Base-by-base conservation (phyloP, 306 rosid genomes). In the Vachellia pachyceras region DNA sequence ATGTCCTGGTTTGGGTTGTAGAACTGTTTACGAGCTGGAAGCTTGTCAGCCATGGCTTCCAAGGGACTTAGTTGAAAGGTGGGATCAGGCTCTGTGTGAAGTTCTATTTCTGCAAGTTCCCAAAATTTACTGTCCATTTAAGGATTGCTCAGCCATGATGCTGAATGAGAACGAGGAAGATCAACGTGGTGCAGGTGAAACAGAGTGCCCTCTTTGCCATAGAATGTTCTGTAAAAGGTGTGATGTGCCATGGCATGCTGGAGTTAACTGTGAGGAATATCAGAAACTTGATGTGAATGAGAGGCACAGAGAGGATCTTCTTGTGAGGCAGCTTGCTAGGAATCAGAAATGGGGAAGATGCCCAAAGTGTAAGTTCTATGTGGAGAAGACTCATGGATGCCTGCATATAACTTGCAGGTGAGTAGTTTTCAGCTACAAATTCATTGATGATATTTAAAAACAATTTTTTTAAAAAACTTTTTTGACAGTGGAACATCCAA, bases 181-280 rank as follows among this genome's bases (percentile, higher is more conserved):
- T 23, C 17, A 25, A 12, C 37, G 3, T 3, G 57, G 6, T 0
- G 67, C 83, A 15, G 71, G 17, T 77, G 86, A 83, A 15, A 23
- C 88, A 22, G 86, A 80, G 76, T 93, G 97, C 3, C 94, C 94
- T 6, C 17, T 66, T 67, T 93, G 97, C 60, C 85, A 87, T 37
- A 83, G 92, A n/a, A 14, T 90, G 65, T 90, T 93, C 73, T 93
- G 97, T 54, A 90, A 89, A 0, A 79, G 54, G 57, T 93, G 97
- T 36, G 6, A 18, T 58, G 97, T 88, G 23, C 77, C 91, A 3
- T 93, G 97, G 97, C 97, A 93, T 47, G 12, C 74, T 17, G 90
- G 83, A 36, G 40, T 87, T 3, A 54, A 14, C 2, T 93, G 97
- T 75, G 85, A 64, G 40, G 93, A 83, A 71, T 86, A 78, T 36